Percentiles rank a stretch among this genome's conserved stretches.
Conservation (phyloP, 768 basidiomycete species). For the Rhodotorula paludigena region DNA sequence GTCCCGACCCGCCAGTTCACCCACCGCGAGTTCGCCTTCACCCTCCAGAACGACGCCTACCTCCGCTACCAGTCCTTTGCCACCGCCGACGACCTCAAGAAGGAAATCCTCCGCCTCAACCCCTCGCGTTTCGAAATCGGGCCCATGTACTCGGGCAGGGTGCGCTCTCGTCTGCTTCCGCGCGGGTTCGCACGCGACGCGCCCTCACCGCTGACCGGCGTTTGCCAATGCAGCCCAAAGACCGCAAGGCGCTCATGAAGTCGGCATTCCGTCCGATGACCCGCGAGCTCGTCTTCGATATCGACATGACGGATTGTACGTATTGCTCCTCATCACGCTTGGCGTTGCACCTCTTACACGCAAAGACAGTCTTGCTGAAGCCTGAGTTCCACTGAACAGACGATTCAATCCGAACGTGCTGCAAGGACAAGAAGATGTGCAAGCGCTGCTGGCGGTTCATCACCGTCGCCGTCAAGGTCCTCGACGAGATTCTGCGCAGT, state of each 20-base stretch:
- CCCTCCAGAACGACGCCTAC: slow-evolving; percentile 82
- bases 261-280: slow-evolving; percentile 64
- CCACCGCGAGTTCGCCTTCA: slow-evolving; percentile 93
- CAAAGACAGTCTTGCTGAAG: too few relatives aligned
- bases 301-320: slow-evolving; percentile 92
- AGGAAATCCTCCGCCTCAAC: slow-evolving; percentile 73
- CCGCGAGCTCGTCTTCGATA: slow-evolving; percentile 97
- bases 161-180: slow-evolving; percentile 50
- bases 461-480: slow-evolving; percentile 77
- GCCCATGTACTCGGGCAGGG: slow-evolving; percentile 79
- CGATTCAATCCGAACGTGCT: slow-evolving; percentile 90
- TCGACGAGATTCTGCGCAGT: slow-evolving; percentile 69
- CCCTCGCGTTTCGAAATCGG: slow-evolving; percentile 97
- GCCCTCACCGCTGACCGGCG: neutral
- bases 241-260: slow-evolving; percentile 76
- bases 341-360: neutral
- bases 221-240: slow-evolving; percentile 61
- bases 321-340: neutral
- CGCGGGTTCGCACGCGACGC: neutral
- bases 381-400: too few relatives aligned
- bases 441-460: slow-evolving; percentile 92
- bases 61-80: slow-evolving; percentile 89
- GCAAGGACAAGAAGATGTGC: slow-evolving; percentile 85
- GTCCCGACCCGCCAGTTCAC: slow-evolving; percentile 71
- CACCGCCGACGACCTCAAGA: slow-evolving; percentile 81